phyloP scores from a whole-genome alignment of 83 land plant genomes.

The Isoetes engelmannii region DNA sequence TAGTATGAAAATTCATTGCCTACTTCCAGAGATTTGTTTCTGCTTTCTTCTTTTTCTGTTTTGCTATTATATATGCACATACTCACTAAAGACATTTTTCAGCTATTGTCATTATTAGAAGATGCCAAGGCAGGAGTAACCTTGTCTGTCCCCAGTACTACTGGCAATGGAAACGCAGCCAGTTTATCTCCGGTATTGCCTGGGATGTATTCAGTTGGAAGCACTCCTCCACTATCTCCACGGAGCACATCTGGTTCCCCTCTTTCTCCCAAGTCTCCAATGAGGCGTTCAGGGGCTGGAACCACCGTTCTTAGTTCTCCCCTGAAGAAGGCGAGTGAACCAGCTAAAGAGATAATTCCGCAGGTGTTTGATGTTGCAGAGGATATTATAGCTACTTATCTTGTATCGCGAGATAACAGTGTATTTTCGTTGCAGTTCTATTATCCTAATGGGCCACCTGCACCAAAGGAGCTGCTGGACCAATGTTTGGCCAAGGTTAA shows the following conservation, averaged over 20 bases:
- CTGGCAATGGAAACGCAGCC: constrained; percentile 43
- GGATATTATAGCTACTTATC: too few species aligned
- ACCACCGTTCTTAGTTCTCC: constrained; percentile 64
- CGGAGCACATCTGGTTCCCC: constrained; percentile 88
- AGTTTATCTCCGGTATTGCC: constrained; percentile 49
- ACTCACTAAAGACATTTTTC: constrained; percentile 11
- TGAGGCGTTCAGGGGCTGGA: constrained; percentile 52
- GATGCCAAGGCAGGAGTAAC: constrained; percentile 79
- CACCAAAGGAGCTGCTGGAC: constrained; percentile 71
- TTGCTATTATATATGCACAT: neutral
- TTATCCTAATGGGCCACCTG: constrained; percentile 86
- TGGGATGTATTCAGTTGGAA: constrained; percentile 76
- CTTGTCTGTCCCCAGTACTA: constrained; percentile 39
- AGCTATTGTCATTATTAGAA: constrained; percentile 71
- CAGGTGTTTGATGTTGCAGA: constrained; percentile 36
- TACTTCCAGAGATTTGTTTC: neutral
- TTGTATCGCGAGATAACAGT: too few species aligned
- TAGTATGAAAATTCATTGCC: neutral
- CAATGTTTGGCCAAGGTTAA: constrained; percentile 54
- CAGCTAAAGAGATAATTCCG: constrained; percentile 74
- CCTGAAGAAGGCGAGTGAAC: constrained; percentile 72
- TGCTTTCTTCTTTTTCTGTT: neutral
- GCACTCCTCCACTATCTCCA: constrained; percentile 95
- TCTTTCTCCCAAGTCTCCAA: constrained; percentile 45
- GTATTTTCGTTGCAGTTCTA: constrained; percentile 56